These are phyloP conservation scores for Orobanche coerulescens DNA, from an alignment of 257 asterid species.

Conservation along the genomic window DNA sequence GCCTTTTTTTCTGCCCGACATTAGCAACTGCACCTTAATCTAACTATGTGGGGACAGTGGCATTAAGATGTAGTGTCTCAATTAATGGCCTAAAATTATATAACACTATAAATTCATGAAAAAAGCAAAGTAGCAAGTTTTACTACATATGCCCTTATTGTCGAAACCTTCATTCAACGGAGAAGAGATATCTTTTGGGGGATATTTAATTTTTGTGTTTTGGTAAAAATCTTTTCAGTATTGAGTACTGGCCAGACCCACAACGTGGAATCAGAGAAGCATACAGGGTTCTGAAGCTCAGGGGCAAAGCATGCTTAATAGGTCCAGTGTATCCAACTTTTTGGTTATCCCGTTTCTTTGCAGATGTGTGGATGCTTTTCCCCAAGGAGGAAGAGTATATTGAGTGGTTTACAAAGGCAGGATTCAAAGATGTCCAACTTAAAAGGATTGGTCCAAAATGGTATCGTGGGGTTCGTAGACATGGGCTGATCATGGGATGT, in stretches of 20 bases:
- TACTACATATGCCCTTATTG: too few species aligned
- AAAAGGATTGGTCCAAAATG: constrained; percentile 97
- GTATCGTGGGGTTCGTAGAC: constrained; percentile 96
- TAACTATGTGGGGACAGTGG: too few species aligned
- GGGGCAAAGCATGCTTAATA: constrained; percentile 86
- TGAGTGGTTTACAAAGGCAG: constrained; percentile 89
- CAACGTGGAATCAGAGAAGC: constrained; percentile 96
- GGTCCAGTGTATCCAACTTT: constrained; percentile 93
- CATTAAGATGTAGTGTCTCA: too few species aligned
- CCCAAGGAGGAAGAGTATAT: constrained; percentile 97
- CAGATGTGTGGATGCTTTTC: constrained; percentile 97
- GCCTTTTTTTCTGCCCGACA: too few species aligned
- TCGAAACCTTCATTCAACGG: too few species aligned
- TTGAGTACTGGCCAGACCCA: constrained; percentile 99
- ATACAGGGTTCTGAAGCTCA: constrained; percentile 75
- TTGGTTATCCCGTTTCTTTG: constrained; percentile 90
- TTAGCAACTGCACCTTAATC: too few species aligned
- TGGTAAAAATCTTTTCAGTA: constrained; percentile 36
- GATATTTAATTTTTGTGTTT: not conserved
- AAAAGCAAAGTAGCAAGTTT: too few species aligned
- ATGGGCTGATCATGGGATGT: constrained; percentile 98
- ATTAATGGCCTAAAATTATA: too few species aligned
- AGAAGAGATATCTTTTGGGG: too few species aligned
- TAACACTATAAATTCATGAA: too few species aligned
- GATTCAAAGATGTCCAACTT: constrained; percentile 76